Percentiles rank a stretch among this genome's conserved stretches.
phyloP scores from a whole-genome alignment of 2,329 filamentous ascomycete genomes.

The Monosporascus sp. region DNA sequence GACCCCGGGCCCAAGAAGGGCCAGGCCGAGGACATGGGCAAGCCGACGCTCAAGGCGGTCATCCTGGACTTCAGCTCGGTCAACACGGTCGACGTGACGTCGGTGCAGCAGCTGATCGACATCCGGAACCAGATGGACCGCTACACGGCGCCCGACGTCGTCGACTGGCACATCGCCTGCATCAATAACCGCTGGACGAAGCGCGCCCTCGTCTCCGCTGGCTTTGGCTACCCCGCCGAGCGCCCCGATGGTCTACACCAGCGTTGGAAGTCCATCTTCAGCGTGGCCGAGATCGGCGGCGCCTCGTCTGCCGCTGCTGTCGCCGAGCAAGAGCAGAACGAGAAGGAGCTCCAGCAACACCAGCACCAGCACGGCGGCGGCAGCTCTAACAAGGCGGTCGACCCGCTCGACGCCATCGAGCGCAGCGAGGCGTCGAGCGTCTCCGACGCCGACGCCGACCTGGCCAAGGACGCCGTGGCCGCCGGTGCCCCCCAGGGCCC shows the following conservation, averaged over 20 bases:
- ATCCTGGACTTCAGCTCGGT: slow-evolving; percentile 92
- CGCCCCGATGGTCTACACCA: slow-evolving; percentile 46
- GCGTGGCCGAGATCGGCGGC: slow-evolving; percentile 79
- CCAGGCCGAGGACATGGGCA: slow-evolving; percentile 40
- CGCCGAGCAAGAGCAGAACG: slow-evolving; percentile 60
- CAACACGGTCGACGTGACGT: slow-evolving; percentile 91
- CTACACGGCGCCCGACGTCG: slow-evolving; percentile 72
- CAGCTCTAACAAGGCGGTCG: slow-evolving; percentile 9
- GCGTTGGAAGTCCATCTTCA: slow-evolving; percentile 93
- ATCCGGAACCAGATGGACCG: slow-evolving; percentile 89
- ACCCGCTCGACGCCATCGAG: slow-evolving; percentile 21
- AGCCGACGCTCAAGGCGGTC: slow-evolving; percentile 76
- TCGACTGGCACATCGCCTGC: slow-evolving; percentile 95
- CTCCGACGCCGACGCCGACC: slow-evolving; percentile 14
- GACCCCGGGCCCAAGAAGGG: slow-evolving; percentile 67
- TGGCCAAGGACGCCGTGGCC: slow-evolving; percentile 26
- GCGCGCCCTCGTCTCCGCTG: slow-evolving; percentile 77
- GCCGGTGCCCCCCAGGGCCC: background rate
- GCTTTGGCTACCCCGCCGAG: slow-evolving; percentile 76
- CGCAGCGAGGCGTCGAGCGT: slow-evolving; percentile 18
- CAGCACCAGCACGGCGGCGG: slow-evolving; percentile 3
- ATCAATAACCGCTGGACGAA: slow-evolving; percentile 95
- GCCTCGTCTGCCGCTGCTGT: slow-evolving; percentile 61
- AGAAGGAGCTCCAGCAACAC: slow-evolving; percentile 30
- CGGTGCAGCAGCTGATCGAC: slow-evolving; percentile 87